Evolutionary conservation across 177 flowering plant species (phyloP), one percentile per base, ranked within the genome.

Genomic region (Vitis hybrid): DNA sequence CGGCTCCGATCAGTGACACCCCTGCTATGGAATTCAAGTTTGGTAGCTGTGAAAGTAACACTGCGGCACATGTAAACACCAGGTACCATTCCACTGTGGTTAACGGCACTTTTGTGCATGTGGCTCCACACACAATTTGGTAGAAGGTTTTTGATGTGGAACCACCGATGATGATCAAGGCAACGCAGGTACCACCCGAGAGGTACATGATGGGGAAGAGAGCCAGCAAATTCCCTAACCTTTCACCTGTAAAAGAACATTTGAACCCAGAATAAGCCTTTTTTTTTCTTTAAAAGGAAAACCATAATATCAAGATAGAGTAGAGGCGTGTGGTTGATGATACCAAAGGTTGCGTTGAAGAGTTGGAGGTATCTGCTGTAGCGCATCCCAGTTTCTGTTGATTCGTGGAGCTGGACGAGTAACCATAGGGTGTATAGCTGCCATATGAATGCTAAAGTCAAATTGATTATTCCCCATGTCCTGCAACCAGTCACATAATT

Each of bases 31-130:
- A 82, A 58, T 82, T 65, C 52, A 82, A 60, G 68, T 75, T 82
- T 8, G 85, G 85, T 10, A 77, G 74, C 45, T 40, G 81, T 8
- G 83, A 61, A 5, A 75, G 14, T 1, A 71, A 6, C 18, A 75
- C 65, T 52, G 83, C 78, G 18, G 75, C n/a, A 51, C 73, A 72
- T 17, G 79, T 66, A 61, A 82, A 82, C 2, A 80, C 75, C 62
- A 79, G 65, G 76, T 77, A 82, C 85, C 82, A 82, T 57, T 78
- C 79, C 21, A 55, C 70, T 8, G 68, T 52, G 11, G 82, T 69
- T 50, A 78, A n/a, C 14, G 79, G 65, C 52, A 68, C 50, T 1
- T 69, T 11, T 1, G 55, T 48, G 62, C 82, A 81, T 11, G 54
- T 19, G 40, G 56, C 11, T 2, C 69, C 81, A 52, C 82, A 82